A percentile compares a stretch with the other conserved stretches of the same genome.
These are phyloP conservation scores for Boletus subluridellus DNA, from an alignment of 1,284 basidiomycete genomes.

Conservation along the genomic window DNA sequence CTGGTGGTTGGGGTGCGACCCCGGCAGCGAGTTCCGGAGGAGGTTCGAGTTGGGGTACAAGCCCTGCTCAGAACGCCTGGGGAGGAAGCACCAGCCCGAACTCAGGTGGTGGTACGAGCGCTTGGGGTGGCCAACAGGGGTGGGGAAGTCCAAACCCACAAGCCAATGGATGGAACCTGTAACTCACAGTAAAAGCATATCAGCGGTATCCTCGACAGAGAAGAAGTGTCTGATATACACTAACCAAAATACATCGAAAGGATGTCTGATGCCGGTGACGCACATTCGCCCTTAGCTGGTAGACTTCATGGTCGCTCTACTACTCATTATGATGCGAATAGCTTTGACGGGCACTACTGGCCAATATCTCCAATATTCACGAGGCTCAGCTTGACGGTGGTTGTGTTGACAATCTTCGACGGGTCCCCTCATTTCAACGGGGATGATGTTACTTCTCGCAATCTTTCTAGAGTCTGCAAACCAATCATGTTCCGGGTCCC, in stretches of 20 bases:
- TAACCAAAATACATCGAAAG: neutral
- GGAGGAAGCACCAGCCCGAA: constrained; percentile 36
- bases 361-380: neutral
- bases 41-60: constrained; percentile 35
- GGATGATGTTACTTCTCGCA: neutral
- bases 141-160: constrained; percentile 45
- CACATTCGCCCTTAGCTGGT: neutral
- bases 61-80: constrained; percentile 36
- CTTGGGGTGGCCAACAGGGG: constrained; percentile 36
- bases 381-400: neutral
- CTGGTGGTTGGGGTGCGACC: constrained; percentile 25
- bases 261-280: neutral
- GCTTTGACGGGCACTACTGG: neutral
- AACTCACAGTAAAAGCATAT: neutral
- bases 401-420: neutral
- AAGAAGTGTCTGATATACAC: neutral
- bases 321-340: neutral
- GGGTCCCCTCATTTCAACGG: neutral
- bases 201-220: neutral
- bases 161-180: constrained; percentile 55
- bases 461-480: neutral
- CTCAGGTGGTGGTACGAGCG: constrained; percentile 21
- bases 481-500: too few relatives aligned
- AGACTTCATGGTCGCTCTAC: neutral
- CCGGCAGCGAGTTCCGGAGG: constrained; percentile 28